Evolutionary conservation across 2,329 filamentous ascomycete genomes (phyloP).

Genomic region (Monosporascus sp.): DNA sequence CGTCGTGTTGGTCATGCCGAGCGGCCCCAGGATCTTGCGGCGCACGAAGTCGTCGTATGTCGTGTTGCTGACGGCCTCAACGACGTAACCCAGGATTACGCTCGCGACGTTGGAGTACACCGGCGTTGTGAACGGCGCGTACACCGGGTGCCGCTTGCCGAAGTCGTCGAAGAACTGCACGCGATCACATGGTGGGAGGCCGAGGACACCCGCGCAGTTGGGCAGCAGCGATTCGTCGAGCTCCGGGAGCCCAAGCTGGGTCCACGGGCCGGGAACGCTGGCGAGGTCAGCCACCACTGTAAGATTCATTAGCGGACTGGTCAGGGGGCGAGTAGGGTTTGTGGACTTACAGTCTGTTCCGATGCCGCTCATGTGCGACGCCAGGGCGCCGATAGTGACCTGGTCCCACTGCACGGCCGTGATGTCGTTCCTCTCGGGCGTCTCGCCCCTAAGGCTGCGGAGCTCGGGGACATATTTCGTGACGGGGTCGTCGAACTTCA

Average conservation of each 20-base stretch:
- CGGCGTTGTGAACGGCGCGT: conserved; percentile 20
- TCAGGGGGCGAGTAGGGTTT: no score
- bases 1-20: conserved; percentile 21
- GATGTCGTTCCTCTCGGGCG: conserved; percentile 15
- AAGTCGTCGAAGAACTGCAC: conserved; percentile 23
- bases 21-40: conserved; percentile 15
- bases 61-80: conserved; percentile 19
- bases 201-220: conserved; percentile 19
- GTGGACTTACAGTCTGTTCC: conserved; percentile 15
- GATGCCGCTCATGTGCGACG: conserved; percentile 24
- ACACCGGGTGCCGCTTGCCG: conserved; percentile 22
- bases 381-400: conserved; percentile 18
- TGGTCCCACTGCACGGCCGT: conserved; percentile 21
- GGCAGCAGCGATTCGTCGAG: conserved; percentile 15
- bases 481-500: conserved; percentile 18
- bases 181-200: conserved; percentile 19
- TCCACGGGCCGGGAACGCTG: conserved; percentile 16
- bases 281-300: conserved; percentile 18
- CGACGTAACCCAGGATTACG: conserved; percentile 17
- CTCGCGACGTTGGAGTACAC: conserved; percentile 23
- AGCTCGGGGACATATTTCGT: conserved; percentile 21
- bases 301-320: conserved; percentile 4
- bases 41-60: conserved; percentile 18
- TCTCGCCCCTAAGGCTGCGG: conserved; percentile 15
- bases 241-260: conserved; percentile 17